phyloP scores from a whole-genome alignment of 441 rosid species.

The Erodium texanum region DNA sequence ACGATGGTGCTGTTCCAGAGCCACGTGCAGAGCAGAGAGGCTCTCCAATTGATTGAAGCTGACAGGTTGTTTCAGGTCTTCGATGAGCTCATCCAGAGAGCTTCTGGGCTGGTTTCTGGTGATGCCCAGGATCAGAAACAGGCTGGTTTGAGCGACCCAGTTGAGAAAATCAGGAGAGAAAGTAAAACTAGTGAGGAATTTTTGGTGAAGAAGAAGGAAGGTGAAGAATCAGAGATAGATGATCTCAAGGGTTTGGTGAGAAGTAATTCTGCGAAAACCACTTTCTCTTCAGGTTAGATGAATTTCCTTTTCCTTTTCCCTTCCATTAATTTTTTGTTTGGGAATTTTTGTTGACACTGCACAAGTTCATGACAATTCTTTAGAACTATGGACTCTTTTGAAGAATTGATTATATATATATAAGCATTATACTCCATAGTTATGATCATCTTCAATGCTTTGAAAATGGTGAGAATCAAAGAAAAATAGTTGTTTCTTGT shows the following conservation, averaged over 20 bases:
- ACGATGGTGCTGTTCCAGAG: slow-evolving; percentile 36
- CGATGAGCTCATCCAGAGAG: slow-evolving; percentile 45
- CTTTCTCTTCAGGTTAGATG: slow-evolving; percentile 33
- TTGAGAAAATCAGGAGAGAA: slow-evolving; percentile 24
- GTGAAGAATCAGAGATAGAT: slow-evolving; percentile 20
- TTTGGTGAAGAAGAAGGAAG: slow-evolving; percentile 23
- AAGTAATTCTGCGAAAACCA: slow-evolving; percentile 33
- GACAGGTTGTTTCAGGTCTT: slow-evolving; percentile 38
- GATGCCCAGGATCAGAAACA: slow-evolving; percentile 25
- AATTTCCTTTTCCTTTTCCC: not conserved
- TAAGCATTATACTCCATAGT: not conserved
- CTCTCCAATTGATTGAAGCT: slow-evolving; percentile 36
- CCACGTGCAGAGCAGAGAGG: slow-evolving; percentile 48
- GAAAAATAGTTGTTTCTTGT: not conserved
- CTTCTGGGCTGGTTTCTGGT: slow-evolving; percentile 42
- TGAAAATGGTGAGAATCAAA: not conserved
- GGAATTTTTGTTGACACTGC: not conserved
- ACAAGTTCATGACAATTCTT: not conserved
- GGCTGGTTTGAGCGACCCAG: slow-evolving; percentile 18
- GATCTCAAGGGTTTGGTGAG: slow-evolving; percentile 24
- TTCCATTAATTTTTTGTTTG: not conserved
- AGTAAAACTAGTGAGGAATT: slow-evolving; percentile 19
- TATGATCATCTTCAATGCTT: not conserved
- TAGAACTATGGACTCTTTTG: not conserved
- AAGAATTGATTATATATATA: not conserved